These are phyloP conservation scores for Nitzschia palea DNA, from an alignment of 108 stramenopile species.

Conservation along the genomic window DNA sequence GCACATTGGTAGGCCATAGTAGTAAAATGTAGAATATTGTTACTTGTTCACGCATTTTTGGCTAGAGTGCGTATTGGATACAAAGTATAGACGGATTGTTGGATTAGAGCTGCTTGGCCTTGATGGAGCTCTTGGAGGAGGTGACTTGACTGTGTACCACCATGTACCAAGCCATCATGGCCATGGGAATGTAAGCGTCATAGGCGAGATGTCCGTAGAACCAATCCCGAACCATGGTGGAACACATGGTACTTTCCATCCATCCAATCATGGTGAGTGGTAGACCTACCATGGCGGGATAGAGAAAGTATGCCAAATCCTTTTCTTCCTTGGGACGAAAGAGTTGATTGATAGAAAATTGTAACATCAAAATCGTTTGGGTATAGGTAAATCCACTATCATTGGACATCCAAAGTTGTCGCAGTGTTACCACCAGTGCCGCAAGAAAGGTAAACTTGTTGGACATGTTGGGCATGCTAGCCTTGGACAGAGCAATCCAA, in stretches of 20 bases:
- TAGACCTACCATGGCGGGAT: conserved; percentile 18
- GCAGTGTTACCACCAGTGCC: background rate
- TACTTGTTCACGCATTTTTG: too few species aligned
- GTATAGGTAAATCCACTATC: conserved; percentile 12
- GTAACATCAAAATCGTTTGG: conserved; percentile 23
- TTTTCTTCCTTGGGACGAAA: conserved; percentile 17
- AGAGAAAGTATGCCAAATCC: conserved; percentile 16
- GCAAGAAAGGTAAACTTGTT: background rate
- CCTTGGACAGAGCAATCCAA: background rate
- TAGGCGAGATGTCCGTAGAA: conserved; percentile 28
- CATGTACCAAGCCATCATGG: background rate
- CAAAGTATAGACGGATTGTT: too few species aligned
- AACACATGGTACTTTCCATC: conserved; percentile 38
- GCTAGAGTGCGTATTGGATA: too few species aligned
- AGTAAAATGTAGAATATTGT: too few species aligned
- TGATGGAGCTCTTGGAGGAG: too few species aligned
- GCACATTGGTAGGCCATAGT: too few species aligned
- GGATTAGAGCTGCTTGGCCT: background rate
- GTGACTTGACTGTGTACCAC: background rate
- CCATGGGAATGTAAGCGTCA: conserved; percentile 19
- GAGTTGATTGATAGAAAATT: conserved; percentile 28
- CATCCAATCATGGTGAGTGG: conserved; percentile 24
- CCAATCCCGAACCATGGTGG: conserved; percentile 12
- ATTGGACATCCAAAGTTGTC: background rate
- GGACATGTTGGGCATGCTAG: background rate